A percentile compares a stretch with the other conserved stretches of the same genome.
These are phyloP conservation scores for Aurantiochytrium sp. DNA, from an alignment of 108 stramenopile species.

Conservation along the genomic window DNA sequence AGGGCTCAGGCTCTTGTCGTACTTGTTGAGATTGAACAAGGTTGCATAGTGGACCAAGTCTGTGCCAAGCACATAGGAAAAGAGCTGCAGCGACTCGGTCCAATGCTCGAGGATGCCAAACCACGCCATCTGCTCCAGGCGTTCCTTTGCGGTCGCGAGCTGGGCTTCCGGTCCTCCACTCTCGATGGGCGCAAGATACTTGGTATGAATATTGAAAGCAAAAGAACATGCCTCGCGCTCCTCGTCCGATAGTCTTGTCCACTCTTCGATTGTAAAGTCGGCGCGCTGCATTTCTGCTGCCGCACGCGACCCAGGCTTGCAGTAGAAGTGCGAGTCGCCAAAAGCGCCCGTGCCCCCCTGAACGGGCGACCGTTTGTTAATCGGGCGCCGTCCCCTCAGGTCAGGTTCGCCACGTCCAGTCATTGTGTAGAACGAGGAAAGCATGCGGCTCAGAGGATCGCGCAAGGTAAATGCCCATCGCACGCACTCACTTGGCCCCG, in stretches of 20 bases:
- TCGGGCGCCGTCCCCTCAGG: background rate
- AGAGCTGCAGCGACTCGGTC: background rate
- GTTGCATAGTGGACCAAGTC: background rate
- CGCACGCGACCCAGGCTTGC: background rate
- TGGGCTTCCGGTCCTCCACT: background rate
- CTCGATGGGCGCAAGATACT: background rate
- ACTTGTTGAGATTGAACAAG: background rate
- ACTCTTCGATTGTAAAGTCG: background rate
- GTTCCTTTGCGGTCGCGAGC: background rate
- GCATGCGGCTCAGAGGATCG: background rate
- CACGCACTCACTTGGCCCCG: background rate
- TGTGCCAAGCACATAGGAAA: background rate
- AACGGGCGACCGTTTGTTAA: background rate
- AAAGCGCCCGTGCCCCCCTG: background rate
- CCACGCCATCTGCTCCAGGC: background rate
- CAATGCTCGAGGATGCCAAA: background rate
- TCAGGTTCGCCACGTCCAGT: background rate
- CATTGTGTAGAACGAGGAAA: background rate
- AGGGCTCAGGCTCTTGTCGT: background rate
- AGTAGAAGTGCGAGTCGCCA: background rate
- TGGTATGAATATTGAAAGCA: background rate
- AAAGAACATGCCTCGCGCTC: background rate
- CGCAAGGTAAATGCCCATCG: background rate
- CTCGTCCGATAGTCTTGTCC: background rate
- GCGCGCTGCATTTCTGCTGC: background rate